Percentiles rank a stretch among this genome's conserved stretches.
These are phyloP conservation scores for Elsinoe necatrix DNA, from an alignment of 2,329 filamentous ascomycete genomes.

Conservation along the genomic window DNA sequence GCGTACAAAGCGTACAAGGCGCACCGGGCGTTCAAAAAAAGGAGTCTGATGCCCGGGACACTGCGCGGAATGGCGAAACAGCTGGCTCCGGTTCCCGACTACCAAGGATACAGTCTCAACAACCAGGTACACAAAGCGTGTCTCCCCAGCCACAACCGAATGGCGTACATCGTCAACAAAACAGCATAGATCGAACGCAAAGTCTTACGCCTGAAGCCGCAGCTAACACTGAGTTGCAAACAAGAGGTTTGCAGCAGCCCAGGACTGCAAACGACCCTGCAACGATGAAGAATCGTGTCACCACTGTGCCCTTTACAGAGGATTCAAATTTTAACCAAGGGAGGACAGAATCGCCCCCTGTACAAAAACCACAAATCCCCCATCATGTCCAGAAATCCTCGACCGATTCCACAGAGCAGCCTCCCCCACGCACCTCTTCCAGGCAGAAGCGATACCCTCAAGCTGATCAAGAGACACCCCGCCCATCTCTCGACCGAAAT, in stretches of 20 bases:
- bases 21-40: constrained; percentile 20
- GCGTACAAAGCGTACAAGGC: constrained; percentile 20
- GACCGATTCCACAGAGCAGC: constrained; percentile 8
- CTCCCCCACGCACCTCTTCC: constrained; percentile 14
- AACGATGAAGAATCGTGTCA: constrained; percentile 11
- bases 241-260: neutral
- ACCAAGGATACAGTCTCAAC: constrained; percentile 29
- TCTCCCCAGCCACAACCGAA: constrained; percentile 7
- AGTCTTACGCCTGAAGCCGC: constrained; percentile 1
- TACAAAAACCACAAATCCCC: constrained; percentile 7
- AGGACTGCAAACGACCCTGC: neutral
- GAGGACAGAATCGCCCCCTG: neutral
- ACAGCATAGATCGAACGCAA: constrained; percentile 15
- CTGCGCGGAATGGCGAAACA: constrained; percentile 31
- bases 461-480: constrained; percentile 13
- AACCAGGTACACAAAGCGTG: neutral
- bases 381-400: neutral
- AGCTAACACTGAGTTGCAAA: neutral
- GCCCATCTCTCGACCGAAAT: constrained; percentile 7
- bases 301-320: constrained; percentile 2
- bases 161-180: constrained; percentile 16
- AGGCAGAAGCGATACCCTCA: constrained; percentile 10
- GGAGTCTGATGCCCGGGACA: constrained; percentile 21
- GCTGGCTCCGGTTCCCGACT: constrained; percentile 46
- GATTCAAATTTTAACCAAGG: neutral